A percentile compares a stretch with the other conserved stretches of the same genome.
Evolutionary conservation across 805 yeast genomes (phyloP).

Genomic region (Suhomyces prunicola): DNA sequence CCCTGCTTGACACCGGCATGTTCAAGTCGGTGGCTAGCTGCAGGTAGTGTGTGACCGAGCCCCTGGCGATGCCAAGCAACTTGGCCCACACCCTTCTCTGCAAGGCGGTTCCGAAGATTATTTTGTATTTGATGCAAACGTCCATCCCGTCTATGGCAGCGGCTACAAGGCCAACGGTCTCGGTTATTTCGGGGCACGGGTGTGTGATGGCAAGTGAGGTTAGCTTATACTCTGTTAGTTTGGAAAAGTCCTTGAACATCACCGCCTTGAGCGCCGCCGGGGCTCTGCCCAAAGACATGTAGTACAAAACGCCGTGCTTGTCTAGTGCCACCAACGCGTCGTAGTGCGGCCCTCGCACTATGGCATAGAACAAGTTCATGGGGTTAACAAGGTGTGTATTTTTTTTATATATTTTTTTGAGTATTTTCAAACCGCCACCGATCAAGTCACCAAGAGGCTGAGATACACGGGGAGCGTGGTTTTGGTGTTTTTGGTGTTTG

Average conservation of each 20-base stretch:
- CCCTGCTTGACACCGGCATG: slow-evolving; percentile 30
- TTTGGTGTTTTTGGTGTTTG: no score
- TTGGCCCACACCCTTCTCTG: slow-evolving; percentile 39
- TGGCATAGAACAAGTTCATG: slow-evolving; percentile 13
- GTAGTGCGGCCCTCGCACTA: slow-evolving; percentile 5
- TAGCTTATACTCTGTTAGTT: neutral
- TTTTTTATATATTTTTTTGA: no score
- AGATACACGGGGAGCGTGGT: no score
- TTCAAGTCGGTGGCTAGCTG: slow-evolving; percentile 30
- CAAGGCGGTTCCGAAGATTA: slow-evolving; percentile 37
- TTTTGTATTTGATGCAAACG: slow-evolving; percentile 18
- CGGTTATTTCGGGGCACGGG: neutral
- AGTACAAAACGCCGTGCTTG: slow-evolving; percentile 14
- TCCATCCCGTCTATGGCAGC: slow-evolving; percentile 9
- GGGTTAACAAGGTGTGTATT: no score
- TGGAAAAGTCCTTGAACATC: slow-evolving; percentile 13
- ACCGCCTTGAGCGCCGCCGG: neutral
- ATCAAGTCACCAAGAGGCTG: no score
- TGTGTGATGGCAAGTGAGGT: neutral
- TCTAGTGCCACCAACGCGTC: slow-evolving; percentile 16
- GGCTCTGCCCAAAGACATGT: slow-evolving; percentile 18
- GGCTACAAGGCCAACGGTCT: slow-evolving; percentile 10
- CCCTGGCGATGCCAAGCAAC: slow-evolving; percentile 20
- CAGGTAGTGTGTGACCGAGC: slow-evolving; percentile 29
- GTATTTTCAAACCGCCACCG: no score